Evolutionary conservation across 1,139 yeast genomes (phyloP), one percentile per base, ranked within the genome.

Genomic region (Zygosaccharomyces pseudobailii): DNA sequence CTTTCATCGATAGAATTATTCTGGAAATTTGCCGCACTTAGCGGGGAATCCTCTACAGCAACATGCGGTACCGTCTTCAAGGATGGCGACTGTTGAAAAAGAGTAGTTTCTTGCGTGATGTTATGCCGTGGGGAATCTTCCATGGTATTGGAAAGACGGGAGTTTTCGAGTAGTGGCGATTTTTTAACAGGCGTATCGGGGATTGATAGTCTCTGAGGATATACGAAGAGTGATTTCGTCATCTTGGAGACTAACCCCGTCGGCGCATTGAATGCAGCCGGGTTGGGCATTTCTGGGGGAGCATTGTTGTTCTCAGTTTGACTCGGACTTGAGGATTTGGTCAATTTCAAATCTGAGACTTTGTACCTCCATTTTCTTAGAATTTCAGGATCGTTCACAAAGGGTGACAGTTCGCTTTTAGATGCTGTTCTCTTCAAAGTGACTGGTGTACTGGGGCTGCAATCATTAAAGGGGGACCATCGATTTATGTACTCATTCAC

Each of bases 121-220:
- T 43, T 46, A 20, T 45, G 39, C 10, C 45, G 42, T 1, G 50
- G 49, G 5, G 49, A 44, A 20, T 48, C 49, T 31, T 45, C 43
- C 23, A 45, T 42, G 27, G 50, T 45, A 25, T 44, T 43, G 7
- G 47, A 45, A 6, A 54, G 33, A 7, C 42, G 44, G 19, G 50
- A 52, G 39, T 48, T 53, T n/a, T 58, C 61, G 38, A 54, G 48
- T 42, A 58, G 43, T 17, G 67, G 68, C 13, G 64, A 60, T 49
- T 56, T 62, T 42, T 62, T 64, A 27, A 61, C 58, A 5, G 69
- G 69, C 13, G 69, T 65, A 43, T 62, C 61, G 3, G 68, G 69
- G n/a, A 61, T 60, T 9, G 50, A 44, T 20, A 57, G 45, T 43
- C 55, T 59, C 21, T 55, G 55, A 6, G 65, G 59, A 30, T 53